Base-by-base conservation (phyloP, 305 asterid species). In the Fraxinus sp. region DNA sequence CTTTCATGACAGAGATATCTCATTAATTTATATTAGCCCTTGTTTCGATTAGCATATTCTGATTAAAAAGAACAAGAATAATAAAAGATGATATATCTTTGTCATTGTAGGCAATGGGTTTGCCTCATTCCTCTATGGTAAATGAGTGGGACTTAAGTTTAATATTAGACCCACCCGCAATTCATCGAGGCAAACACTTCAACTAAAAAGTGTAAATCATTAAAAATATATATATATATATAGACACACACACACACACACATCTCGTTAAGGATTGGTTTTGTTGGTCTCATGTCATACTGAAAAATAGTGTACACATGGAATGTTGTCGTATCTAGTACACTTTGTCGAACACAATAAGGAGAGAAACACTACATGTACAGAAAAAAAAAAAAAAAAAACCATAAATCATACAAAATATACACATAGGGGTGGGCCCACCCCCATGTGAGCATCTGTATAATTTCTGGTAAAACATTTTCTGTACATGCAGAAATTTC, bases 101-200 rank as follows among this genome's bases (percentile, higher is more conserved):
- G 32, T 92, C 93, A 79, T 37, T 82, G 83, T 86, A 80, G 91
- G 86, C 91, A 39, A 89, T 81, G 82, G 68, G 90, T 88, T 83
- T 78, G 85, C 84, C 78, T 91, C 91, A 86, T 83, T 77, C 77
- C 76, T 74, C 77, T 26, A 80, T 78, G 35, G 74, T 28, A 28
- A 1, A 66, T 26, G 91, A 91, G 93, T 91, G 85, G 89, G 85
- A 64, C 83, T 81, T 84, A 91, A 90, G 97, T 75, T 84, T 91
- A 74, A 57, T 70, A 78, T 39, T 66, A 33, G 89, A 66, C 81
- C 90, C 80, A 72, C 73, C 83, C 35, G 18, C 82, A 83, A 76
- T 73, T 62, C 85, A 66, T 13, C 86, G 90, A 90, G 85, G 80
- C 87, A 81, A 90, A 90, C 93, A 80, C 84, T 85, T 82, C 90